Base-by-base conservation (phyloP, 164 flowering plant genomes). In the Chimonanthus praecox region DNA sequence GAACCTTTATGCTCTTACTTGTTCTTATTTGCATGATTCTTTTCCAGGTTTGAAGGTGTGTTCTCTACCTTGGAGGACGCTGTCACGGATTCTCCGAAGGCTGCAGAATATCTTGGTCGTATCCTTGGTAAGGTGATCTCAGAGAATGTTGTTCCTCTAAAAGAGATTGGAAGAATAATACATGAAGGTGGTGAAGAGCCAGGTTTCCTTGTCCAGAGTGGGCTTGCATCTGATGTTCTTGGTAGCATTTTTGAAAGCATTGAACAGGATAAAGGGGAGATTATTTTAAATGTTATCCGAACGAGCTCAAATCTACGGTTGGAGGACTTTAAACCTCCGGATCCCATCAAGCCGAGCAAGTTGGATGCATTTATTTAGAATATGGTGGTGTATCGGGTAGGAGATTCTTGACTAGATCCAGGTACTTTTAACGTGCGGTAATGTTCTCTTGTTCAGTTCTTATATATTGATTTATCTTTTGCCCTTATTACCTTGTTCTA, bases 61-160 rank as follows among this genome's bases (percentile, higher is more conserved):
- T 82, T 90, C 4, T 44, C 82, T 18, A 82, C 78, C 15, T 77
- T 92, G 83, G 94, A 89, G 78, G 95, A 92, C 74, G 85, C 87
- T 3, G 89, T 89, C 1, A 89, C 78, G 72, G 97, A 92, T 81
- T 95, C 95, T 64, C 97, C 97, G 0, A 88, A 68, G 79, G 97
- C 97, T 51, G 80, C 90, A 33, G 94, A 87, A 50, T 92, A 82
- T 77, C 92, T 92, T 6, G 94, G 92, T 1, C 78, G 79, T 2
- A 83, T 93, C n/a, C 83, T 93, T 77, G 98, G 78, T 7, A 84
- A 77, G 66, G 73, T 83, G 2, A 72, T 93, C 0, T 1, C 81
- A 45, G 96, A 87, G 58, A 80, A 91, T 69, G 89, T 88, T 8
- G 49, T 88, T 11, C 69, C 97, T 1, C 69, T 91, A 74, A 71